These are phyloP conservation scores for Aureobasidium sp. DNA, from an alignment of 2,329 filamentous ascomycete species.

Conservation along the genomic window DNA sequence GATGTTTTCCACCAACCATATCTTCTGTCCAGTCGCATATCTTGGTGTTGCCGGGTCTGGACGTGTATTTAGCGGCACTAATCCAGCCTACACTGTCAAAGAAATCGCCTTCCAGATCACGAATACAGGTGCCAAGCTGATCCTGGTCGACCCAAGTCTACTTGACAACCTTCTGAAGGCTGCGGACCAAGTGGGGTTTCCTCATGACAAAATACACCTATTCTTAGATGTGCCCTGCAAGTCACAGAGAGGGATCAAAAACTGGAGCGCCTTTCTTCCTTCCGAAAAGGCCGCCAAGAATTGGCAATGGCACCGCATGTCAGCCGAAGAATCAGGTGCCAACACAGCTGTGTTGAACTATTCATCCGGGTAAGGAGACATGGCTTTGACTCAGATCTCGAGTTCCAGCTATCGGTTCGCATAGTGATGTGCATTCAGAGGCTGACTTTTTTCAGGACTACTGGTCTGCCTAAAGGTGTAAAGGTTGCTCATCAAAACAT, in stretches of 20 bases:
- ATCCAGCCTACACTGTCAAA: slow-evolving; percentile 45
- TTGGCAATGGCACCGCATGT: slow-evolving; percentile 40
- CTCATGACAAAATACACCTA: slow-evolving; percentile 40
- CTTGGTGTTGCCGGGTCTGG: slow-evolving; percentile 48
- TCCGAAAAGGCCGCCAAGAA: slow-evolving; percentile 19
- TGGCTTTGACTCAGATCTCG: background rate
- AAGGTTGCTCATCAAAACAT: slow-evolving; percentile 40
- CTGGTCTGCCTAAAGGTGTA: slow-evolving; percentile 39
- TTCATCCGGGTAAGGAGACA: slow-evolving; percentile 19
- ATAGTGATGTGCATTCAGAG: too few species aligned
- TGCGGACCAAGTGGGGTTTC: slow-evolving; percentile 35
- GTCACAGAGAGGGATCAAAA: slow-evolving; percentile 25
- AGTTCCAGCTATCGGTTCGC: too few species aligned
- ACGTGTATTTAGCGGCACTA: slow-evolving; percentile 50
- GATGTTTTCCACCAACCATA: slow-evolving; percentile 49
- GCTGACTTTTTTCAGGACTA: slow-evolving; percentile 27
- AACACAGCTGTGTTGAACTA: slow-evolving; percentile 24
- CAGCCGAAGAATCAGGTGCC: slow-evolving; percentile 29
- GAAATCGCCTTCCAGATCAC: slow-evolving; percentile 48
- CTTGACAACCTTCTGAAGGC: slow-evolving; percentile 40
- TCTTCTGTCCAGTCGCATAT: slow-evolving; percentile 50
- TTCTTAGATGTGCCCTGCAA: slow-evolving; percentile 38
- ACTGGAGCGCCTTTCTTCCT: slow-evolving; percentile 10
- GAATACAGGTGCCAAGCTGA: slow-evolving; percentile 44
- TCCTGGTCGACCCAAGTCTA: slow-evolving; percentile 45